Evolutionary conservation across 352 stramenopile species (phyloP).

Genomic region (Pythium insidiosum): DNA sequence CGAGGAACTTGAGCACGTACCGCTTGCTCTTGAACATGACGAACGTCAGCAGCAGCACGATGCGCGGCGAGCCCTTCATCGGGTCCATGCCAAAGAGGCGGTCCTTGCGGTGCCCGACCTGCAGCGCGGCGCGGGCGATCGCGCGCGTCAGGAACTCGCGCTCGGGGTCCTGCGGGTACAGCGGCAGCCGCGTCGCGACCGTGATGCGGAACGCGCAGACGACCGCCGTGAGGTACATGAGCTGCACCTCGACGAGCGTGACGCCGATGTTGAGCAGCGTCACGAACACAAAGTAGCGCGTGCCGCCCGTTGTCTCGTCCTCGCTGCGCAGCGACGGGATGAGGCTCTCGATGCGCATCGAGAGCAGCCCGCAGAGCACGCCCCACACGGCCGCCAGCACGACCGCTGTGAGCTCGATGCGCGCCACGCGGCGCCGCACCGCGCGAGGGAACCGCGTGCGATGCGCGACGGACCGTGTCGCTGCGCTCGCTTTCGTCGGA

Average conservation of each 20-base stretch:
- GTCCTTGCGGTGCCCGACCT: constrained; percentile 35
- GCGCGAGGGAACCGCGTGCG: constrained; percentile 17
- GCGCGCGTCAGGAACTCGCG: constrained; percentile 38
- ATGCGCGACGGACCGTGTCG: neutral
- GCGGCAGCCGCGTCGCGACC: constrained; percentile 25
- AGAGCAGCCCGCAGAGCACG: constrained; percentile 27
- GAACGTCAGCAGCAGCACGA: constrained; percentile 28
- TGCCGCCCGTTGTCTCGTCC: constrained; percentile 3
- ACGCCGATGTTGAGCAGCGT: constrained; percentile 35
- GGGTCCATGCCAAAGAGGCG: constrained; percentile 41
- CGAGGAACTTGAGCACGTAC: constrained; percentile 40
- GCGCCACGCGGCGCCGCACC: constrained; percentile 16
- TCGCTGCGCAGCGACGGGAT: constrained; percentile 9
- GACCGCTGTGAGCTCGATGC: constrained; percentile 24
- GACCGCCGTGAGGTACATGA: constrained; percentile 30
- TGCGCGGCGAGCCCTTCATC: constrained; percentile 33
- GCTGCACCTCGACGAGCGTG: constrained; percentile 35
- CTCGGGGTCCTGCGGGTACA: constrained; percentile 40
- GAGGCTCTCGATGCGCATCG: constrained; percentile 24
- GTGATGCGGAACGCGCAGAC: constrained; percentile 34
- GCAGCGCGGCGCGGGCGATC: constrained; percentile 35
- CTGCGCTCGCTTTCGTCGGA: neutral
- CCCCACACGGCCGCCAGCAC: constrained; percentile 16
- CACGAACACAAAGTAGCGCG: constrained; percentile 22
- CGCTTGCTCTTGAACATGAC: constrained; percentile 47